phyloP scores from a whole-genome alignment of 805 yeast species.

The Tetrapisispora nanseiensis region DNA sequence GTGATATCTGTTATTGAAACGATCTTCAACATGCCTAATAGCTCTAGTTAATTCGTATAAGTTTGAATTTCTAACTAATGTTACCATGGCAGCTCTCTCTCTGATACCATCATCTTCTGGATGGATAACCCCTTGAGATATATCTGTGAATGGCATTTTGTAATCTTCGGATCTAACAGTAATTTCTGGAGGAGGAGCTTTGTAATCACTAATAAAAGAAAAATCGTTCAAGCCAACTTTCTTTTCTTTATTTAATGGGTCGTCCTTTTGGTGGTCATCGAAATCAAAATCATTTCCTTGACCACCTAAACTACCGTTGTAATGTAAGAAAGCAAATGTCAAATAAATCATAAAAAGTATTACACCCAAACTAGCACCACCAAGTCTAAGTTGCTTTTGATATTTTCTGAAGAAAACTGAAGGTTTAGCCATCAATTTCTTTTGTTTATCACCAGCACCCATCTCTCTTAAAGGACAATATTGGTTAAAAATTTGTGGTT shows the following conservation, averaged over 20 bases:
- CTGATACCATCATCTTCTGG: slow-evolving; percentile 28
- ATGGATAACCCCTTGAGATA: slow-evolving; percentile 21
- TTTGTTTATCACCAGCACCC: slow-evolving; percentile 14
- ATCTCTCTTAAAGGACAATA: too few relatives aligned
- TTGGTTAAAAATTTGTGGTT: too few relatives aligned
- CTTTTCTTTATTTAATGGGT: too few relatives aligned
- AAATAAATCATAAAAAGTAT: slow-evolving; percentile 14
- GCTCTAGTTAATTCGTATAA: slow-evolving; percentile 47
- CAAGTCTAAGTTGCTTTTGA: slow-evolving; percentile 19
- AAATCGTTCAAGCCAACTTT: background rate
- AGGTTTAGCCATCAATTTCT: slow-evolving; percentile 26
- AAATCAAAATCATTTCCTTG: background rate
- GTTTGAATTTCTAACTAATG: slow-evolving; percentile 62
- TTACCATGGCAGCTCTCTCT: slow-evolving; percentile 57
- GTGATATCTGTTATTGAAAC: slow-evolving; percentile 52
- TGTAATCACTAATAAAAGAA: background rate
- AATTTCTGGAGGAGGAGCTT: slow-evolving; percentile 1
- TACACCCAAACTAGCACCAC: slow-evolving; percentile 17
- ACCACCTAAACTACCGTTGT: background rate
- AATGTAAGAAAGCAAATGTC: background rate
- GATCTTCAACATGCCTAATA: slow-evolving; percentile 51
- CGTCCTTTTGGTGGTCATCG: background rate
- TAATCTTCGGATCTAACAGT: slow-evolving; percentile 7
- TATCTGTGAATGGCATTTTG: slow-evolving; percentile 24
- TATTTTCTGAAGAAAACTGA: slow-evolving; percentile 23